Evolutionary conservation across 1,284 basidiomycete species (phyloP).

Genomic region (Ustilago tritici): DNA sequence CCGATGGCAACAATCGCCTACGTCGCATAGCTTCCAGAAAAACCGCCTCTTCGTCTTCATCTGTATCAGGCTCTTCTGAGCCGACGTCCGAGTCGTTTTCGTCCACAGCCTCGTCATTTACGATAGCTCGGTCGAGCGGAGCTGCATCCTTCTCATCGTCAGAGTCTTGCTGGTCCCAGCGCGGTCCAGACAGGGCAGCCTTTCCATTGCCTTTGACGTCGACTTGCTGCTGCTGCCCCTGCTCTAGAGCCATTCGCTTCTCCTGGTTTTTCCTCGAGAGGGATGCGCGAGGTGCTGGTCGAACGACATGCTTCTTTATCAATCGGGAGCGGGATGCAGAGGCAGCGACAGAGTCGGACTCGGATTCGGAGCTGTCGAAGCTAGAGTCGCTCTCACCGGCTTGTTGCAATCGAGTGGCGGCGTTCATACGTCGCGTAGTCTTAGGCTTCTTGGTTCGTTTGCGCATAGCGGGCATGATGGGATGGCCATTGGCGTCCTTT

Average conservation of each 20-base stretch:
- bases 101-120: slow-evolving; percentile 15
- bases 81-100: slow-evolving; percentile 28
- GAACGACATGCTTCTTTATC: slow-evolving; percentile 18
- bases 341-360: slow-evolving; percentile 23
- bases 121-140: slow-evolving; percentile 15
- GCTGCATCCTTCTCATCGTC: slow-evolving; percentile 20
- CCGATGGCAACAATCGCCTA: slow-evolving; percentile 43
- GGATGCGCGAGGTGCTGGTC: slow-evolving; percentile 42
- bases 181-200: slow-evolving; percentile 21
- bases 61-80: slow-evolving; percentile 55
- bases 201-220: slow-evolving; percentile 36
- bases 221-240: background rate
- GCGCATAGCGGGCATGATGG: slow-evolving; percentile 52
- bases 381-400: slow-evolving; percentile 48
- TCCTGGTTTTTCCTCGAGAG: slow-evolving; percentile 42
- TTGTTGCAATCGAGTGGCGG: slow-evolving; percentile 36
- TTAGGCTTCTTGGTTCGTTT: slow-evolving; percentile 51
- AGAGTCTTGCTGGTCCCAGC: slow-evolving; percentile 35
- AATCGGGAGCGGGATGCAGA: slow-evolving; percentile 15
- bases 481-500: slow-evolving; percentile 57
- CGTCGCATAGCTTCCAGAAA: slow-evolving; percentile 64
- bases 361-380: slow-evolving; percentile 62
- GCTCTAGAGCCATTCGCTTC: slow-evolving; percentile 14
- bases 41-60: slow-evolving; percentile 61
- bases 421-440: slow-evolving; percentile 38